Base-by-base conservation (phyloP, 1,284 basidiomycete genomes). In the Albatrellus sp. region DNA sequence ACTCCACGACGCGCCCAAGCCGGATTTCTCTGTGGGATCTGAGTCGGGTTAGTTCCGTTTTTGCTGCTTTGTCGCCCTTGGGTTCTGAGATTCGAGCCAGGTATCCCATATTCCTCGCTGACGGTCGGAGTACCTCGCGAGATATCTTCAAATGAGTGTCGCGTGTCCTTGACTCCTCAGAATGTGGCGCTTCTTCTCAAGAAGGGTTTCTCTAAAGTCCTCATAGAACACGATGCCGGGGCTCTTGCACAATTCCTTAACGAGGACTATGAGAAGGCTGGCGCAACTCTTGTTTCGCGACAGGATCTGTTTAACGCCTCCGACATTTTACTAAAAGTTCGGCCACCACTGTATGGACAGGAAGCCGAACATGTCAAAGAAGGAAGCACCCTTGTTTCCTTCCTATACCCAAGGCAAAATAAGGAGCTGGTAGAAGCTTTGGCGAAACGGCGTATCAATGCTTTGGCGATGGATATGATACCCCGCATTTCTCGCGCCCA, bases 401-500 rank as follows among this genome's bases (percentile, higher is more conserved):
- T 90, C 60, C 60, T 90, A 53, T 85, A 89, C 61, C 85, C 88
- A 13, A 68, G 74, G 24, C 84, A 89, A 63, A 90, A 90, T 65
- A 80, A 80, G 58, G 61, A 68, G 28, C 68, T 83, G 42, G 76
- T 89, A 33, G 76, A 87, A 51, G 68, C 69, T 43, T 63, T 90
- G 52, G 73, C 78, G 10, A 62, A 69, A 19, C 72, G 74, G 45
- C 75, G 74, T 48, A 68, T 80, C 37, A 86, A 78, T 47, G 75
- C 74, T 24, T 84, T 85, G 53, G 76, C 70, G 2, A 90, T 90
- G 87, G 87, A 90, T 59, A 78, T 83, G 73, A 86, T 90, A 64
- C 87, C 87, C 52, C 76, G 87, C 48, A 89, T 90, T 53, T 89
- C 85, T 46, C 75, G 87, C 45, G 88, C 87, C 34, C 87, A 90